phyloP scores from a whole-genome alignment of 768 basidiomycete species.

The Trametes punicea region DNA sequence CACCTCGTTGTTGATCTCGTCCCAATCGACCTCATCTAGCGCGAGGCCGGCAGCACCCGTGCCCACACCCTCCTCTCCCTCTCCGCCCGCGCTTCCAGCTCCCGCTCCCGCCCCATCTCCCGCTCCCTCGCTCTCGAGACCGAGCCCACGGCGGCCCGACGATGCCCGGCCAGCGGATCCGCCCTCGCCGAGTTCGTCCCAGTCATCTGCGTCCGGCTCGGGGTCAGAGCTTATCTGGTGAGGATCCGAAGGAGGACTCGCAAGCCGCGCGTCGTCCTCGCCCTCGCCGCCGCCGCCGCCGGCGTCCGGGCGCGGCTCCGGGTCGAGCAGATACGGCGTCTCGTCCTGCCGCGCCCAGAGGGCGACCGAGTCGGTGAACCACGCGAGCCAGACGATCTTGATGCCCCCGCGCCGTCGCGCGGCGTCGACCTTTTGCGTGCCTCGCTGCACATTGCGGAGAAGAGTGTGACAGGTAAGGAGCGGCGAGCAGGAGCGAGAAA shows the following conservation, averaged over 20 bases:
- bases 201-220: slow-evolving; percentile 66
- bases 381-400: slow-evolving; percentile 82
- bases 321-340: slow-evolving; percentile 68
- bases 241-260: slow-evolving; percentile 44
- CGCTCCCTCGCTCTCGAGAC: slow-evolving; percentile 35
- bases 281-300: slow-evolving; percentile 18
- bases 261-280: slow-evolving; percentile 31
- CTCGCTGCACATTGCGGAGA: slow-evolving; percentile 65
- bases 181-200: slow-evolving; percentile 42
- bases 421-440: slow-evolving; percentile 87
- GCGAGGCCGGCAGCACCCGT: slow-evolving; percentile 36
- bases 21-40: slow-evolving; percentile 71
- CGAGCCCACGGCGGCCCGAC: slow-evolving; percentile 30
- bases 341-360: slow-evolving; percentile 86
- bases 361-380: slow-evolving; percentile 90
- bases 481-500: neutral
- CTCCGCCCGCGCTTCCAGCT: slow-evolving; percentile 12
- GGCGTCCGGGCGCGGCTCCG: slow-evolving; percentile 36
- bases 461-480: neutral
- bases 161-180: slow-evolving; percentile 21
- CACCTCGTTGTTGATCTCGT: slow-evolving; percentile 81
- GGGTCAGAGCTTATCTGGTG: slow-evolving; percentile 61
- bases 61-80: slow-evolving; percentile 32
- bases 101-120: slow-evolving; percentile 7
- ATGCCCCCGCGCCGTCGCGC: slow-evolving; percentile 75